Conservation (phyloP, 495 filamentous ascomycete genomes). For the Chaetomium fimeti region DNA sequence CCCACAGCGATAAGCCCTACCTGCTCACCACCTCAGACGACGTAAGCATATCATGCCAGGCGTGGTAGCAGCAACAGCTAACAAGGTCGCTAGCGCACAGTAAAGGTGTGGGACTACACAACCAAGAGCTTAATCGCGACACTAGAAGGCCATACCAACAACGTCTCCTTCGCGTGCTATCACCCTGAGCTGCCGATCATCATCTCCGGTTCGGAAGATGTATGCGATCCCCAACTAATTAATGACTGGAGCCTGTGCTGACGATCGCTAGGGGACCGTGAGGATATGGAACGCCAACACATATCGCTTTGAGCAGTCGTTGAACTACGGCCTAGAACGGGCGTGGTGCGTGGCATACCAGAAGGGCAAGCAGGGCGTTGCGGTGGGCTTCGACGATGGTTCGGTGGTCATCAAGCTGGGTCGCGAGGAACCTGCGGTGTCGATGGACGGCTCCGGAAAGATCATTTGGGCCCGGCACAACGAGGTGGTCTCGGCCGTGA, state of each 20-base stretch:
- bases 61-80: not conserved
- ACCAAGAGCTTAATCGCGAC: conserved; percentile 96
- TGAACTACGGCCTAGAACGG: conserved; percentile 92
- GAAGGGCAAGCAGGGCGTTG: conserved; percentile 86
- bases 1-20: conserved; percentile 94
- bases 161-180: conserved; percentile 98
- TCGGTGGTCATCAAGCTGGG: conserved; percentile 98
- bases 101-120: conserved; percentile 98
- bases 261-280: conserved; percentile 62
- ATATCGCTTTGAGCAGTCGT: conserved; percentile 89
- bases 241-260: not conserved
- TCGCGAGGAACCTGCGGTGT: conserved; percentile 93
- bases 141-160: conserved; percentile 94
- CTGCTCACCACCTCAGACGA: conserved; percentile 96
- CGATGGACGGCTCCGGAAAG: conserved; percentile 95
- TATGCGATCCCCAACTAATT: conserved; percentile 18
- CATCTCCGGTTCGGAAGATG: conserved; percentile 96
- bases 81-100: conserved; percentile 54
- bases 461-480: conserved; percentile 92
- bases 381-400: conserved; percentile 96
- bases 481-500: conserved; percentile 89
- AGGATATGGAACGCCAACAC: conserved; percentile 99
- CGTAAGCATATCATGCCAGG: conserved; percentile 19
- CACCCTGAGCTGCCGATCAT: conserved; percentile 97
- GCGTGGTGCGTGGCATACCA: conserved; percentile 98